A percentile compares a stretch with the other conserved stretches of the same genome.
phyloP scores from a whole-genome alignment of 2,329 filamentous ascomycete species.

The Colletotrichum tofieldiae region DNA sequence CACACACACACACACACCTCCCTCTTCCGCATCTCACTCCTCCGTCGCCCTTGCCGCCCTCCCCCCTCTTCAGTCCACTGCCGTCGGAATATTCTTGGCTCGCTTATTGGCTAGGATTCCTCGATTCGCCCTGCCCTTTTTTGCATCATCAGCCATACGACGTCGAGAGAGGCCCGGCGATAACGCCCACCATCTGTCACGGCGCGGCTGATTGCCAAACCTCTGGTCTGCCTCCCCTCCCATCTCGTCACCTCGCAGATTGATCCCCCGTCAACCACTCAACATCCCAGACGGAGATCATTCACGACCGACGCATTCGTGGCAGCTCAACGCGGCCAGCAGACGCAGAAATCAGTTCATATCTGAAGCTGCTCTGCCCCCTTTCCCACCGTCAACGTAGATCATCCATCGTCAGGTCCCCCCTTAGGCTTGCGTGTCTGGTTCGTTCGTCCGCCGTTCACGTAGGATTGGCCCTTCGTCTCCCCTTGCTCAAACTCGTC shows the following conservation, averaged over 20 bases:
- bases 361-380: constrained; percentile 37
- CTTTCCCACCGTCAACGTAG: constrained; percentile 6
- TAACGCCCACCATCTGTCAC: constrained; percentile 5
- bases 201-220: constrained; percentile 37
- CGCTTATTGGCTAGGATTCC: constrained; percentile 28
- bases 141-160: neutral
- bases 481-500: constrained; percentile 15
- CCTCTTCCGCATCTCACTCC: constrained; percentile 4
- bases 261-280: constrained; percentile 18
- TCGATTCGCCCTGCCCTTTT: constrained; percentile 8
- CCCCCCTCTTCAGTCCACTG: constrained; percentile 13
- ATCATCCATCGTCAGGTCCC: constrained; percentile 18
- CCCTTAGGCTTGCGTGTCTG: neutral
- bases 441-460: neutral
- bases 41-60: neutral
- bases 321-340: constrained; percentile 14
- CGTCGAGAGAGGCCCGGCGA: neutral
- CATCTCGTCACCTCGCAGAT: constrained; percentile 23
- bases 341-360: constrained; percentile 42
- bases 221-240: constrained; percentile 26
- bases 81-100: constrained; percentile 27
- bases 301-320: constrained; percentile 19
- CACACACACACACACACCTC: neutral
- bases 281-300: constrained; percentile 35
- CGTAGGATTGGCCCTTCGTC: neutral